A percentile compares a stretch with the other conserved stretches of the same genome.
Conservation (phyloP, 1,284 basidiomycete genomes). For the Rhodotorula glutinis region DNA sequence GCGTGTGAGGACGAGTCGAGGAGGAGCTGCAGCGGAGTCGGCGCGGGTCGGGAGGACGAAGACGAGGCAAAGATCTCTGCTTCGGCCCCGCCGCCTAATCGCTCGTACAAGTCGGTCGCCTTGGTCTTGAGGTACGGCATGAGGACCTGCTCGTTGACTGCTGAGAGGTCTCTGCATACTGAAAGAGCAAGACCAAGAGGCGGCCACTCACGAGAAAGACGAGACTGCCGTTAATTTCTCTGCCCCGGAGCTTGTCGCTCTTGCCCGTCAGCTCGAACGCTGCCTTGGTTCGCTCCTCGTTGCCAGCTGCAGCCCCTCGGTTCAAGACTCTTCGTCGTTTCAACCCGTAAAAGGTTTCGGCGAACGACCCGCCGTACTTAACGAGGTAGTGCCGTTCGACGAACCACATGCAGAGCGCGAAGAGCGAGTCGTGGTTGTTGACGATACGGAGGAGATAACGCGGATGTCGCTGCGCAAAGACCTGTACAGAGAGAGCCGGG, state of each 20-base stretch:
- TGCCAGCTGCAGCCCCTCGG: constrained; percentile 53
- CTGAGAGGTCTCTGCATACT: not conserved
- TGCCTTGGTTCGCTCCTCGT: constrained; percentile 57
- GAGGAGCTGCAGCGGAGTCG: constrained; percentile 9
- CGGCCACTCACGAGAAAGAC: constrained; percentile 34
- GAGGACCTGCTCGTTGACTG: constrained; percentile 60
- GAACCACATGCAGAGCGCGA: constrained; percentile 78
- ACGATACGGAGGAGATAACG: constrained; percentile 86
- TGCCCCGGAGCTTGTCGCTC: constrained; percentile 61
- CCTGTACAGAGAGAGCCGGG: too few relatives aligned
- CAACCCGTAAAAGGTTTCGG: constrained; percentile 89
- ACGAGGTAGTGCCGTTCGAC: constrained; percentile 88
- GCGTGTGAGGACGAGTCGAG: constrained; percentile 35
- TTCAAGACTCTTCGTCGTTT: constrained; percentile 67
- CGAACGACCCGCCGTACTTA: constrained; percentile 75
- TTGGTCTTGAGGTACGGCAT: constrained; percentile 87
- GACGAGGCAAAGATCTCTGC: constrained; percentile 33
- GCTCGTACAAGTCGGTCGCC: constrained; percentile 83
- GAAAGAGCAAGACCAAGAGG: not conserved
- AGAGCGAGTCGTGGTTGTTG: constrained; percentile 95
- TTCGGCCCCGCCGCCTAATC: constrained; percentile 74
- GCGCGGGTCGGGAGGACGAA: not conserved
- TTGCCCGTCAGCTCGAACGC: constrained; percentile 61
- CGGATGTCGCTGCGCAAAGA: constrained; percentile 92
- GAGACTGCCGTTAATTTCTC: constrained; percentile 56